Base-by-base conservation (phyloP, 2,329 filamentous ascomycete genomes). In the Paecilomyces fulvus region DNA sequence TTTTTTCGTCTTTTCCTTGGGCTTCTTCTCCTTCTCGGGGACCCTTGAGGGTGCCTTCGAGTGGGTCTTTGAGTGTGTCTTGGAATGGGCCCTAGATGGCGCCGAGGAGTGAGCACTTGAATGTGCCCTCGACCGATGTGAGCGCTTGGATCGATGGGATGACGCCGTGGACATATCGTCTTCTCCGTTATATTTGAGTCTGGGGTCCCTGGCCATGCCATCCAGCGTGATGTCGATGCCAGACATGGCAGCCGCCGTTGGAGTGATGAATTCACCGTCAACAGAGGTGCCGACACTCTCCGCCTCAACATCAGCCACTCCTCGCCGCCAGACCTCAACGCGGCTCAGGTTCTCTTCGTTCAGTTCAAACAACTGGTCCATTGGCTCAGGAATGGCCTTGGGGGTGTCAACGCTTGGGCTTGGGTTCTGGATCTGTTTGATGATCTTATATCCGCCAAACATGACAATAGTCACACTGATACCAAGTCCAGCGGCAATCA, bases 381-480 rank as follows among this genome's bases (percentile, higher is more conserved):
- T 43, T 17, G n/a, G 37, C 7, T 43, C 37, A 0, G 37, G 14
- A 43, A 8, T 4, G 3, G 37, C 37, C 37, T 17, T 43, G 37
- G 37, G n/a, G 3, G 37, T n/a, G n/a, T 12, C 37, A 43, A 12
- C 37, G 37, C 37, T 9, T 17, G 8, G 6, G 37, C n/a, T 9
- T 8, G 37, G 60, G 12, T 69, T 76, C 65, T 79, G 77, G 62
- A 97, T 89, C 64, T 85, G 87, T 79, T 96, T 95, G 74, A 99
- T 86, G 70, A 99, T 96, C 76, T 96, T 97, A 82, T 90, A 97
- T 4, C 94, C 92, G 55, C 94, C 94, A 58, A 99, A 90, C 71
- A 94, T 92, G 65, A 99, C 90, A 8, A 97, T 86, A 0, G 94
- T 97, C n/a, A 96, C 86, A 12, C 94, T 94, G 0, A 96, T 85